Conservation (phyloP, 228 moss, liverwort and hornwort genomes). For the Sphagnum magellanicum region DNA sequence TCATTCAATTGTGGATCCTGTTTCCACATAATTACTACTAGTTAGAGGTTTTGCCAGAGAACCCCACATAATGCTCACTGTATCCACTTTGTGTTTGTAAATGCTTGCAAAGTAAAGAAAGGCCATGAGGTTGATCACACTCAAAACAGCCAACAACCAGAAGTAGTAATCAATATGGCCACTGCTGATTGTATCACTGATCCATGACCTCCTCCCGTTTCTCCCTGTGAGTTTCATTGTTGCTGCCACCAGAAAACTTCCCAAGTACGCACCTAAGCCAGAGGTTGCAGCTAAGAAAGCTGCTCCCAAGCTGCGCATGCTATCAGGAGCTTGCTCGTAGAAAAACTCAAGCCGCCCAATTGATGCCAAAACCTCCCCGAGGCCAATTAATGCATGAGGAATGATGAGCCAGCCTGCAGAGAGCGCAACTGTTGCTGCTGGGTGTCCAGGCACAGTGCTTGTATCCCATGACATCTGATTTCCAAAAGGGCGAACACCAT, state of each 20-base stretch:
- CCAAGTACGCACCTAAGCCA: constrained; percentile 25
- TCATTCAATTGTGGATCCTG: no score
- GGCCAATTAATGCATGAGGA: constrained; percentile 20
- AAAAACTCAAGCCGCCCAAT: constrained; percentile 63
- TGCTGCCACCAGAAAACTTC: constrained; percentile 12
- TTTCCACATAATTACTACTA: no score
- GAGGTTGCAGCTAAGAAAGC: constrained; percentile 33
- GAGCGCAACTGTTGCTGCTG: constrained; percentile 21
- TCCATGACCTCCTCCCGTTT: constrained; percentile 14
- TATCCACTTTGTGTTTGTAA: constrained; percentile 9
- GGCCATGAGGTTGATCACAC: constrained; percentile 17
- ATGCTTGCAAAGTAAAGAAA: constrained; percentile 15
- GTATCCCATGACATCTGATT: not conserved
- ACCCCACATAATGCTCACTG: not conserved
- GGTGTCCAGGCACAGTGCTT: not conserved
- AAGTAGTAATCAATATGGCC: constrained; percentile 49
- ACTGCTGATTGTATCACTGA: constrained; percentile 34
- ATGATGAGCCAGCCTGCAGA: constrained; percentile 53
- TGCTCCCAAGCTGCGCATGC: constrained; percentile 47
- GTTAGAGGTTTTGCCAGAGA: not conserved
- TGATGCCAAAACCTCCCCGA: constrained; percentile 26
- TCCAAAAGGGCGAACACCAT: not conserved
- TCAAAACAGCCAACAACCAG: constrained; percentile 16
- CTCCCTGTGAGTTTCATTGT: constrained; percentile 12
- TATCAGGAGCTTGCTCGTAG: constrained; percentile 59